Evolutionary conservation across 805 yeast genomes (phyloP).

Genomic region (Sugiyamaella boreocaroliniensis): DNA sequence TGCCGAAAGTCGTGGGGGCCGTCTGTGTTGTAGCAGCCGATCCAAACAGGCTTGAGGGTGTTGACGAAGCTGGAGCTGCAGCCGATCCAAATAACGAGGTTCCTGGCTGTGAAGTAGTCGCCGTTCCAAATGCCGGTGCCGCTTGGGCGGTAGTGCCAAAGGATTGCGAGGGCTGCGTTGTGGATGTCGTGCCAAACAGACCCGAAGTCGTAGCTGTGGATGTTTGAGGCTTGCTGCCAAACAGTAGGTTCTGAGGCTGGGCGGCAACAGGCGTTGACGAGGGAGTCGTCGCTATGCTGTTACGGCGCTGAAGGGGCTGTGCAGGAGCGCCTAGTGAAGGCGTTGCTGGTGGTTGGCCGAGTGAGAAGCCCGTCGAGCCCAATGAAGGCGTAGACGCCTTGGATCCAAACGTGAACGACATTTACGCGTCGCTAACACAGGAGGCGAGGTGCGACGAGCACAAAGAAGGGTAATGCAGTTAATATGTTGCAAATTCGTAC

Average conservation of each 20-base stretch:
- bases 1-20: not conserved
- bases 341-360: not conserved
- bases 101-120: too few relatives aligned
- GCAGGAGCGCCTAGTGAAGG: slow-evolving; percentile 2
- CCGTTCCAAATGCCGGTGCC: not conserved
- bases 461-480: too few relatives aligned
- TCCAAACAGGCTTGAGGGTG: too few relatives aligned
- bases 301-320: not conserved
- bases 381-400: too few relatives aligned
- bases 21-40: too few relatives aligned
- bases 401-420: too few relatives aligned
- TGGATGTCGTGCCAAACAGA: not conserved
- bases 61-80: too few relatives aligned
- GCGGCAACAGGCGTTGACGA: not conserved
- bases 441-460: too few relatives aligned
- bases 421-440: too few relatives aligned
- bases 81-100: too few relatives aligned
- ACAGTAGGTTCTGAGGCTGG: not conserved
- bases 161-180: too few relatives aligned
- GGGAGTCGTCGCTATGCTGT: not conserved
- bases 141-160: not conserved
- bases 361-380: not conserved
- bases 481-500: too few relatives aligned
- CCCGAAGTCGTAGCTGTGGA: not conserved
- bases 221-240: not conserved